These are phyloP conservation scores for Mrakia gelida DNA, from an alignment of 768 basidiomycete species.

Conservation along the genomic window DNA sequence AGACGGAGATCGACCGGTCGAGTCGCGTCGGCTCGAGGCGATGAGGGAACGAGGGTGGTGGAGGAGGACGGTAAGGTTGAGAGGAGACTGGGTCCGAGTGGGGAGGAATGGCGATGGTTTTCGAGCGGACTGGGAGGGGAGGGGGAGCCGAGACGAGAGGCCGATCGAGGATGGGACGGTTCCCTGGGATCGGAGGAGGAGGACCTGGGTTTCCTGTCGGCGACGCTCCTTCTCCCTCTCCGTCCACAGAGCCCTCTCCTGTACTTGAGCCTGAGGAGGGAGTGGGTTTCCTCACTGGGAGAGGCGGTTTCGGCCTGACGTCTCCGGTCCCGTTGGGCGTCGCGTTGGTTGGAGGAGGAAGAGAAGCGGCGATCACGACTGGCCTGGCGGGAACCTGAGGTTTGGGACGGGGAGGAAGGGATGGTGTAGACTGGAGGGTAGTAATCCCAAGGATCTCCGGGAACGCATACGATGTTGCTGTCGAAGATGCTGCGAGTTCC, in stretches of 20 bases:
- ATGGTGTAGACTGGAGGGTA: not conserved
- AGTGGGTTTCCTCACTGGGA: constrained; percentile 7
- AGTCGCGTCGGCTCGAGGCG: not conserved
- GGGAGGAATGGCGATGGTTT: not conserved
- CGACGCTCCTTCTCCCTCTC: not conserved
- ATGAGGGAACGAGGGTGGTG: not conserved
- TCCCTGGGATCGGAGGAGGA: constrained; percentile 17
- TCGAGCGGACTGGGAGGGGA: constrained; percentile 1
- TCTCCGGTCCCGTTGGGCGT: not conserved
- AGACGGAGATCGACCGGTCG: not conserved
- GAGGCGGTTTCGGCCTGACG: not conserved
- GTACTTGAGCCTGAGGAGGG: not conserved
- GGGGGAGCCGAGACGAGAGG: not conserved
- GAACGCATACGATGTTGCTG: not conserved
- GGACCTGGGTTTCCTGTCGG: not conserved
- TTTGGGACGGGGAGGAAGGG: constrained; percentile 2
- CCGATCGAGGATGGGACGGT: constrained; percentile 12
- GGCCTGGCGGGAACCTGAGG: not conserved
- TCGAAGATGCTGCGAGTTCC: not conserved
- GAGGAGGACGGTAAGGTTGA: not conserved
- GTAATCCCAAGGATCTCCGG: not conserved
- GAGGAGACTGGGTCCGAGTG: not conserved
- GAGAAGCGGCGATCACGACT: not conserved
- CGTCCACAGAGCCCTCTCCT: not conserved
- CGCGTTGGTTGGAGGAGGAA: constrained; percentile 8